These are phyloP conservation scores for Corylus heterophylla DNA, from an alignment of 306 rosid species.

Conservation along the genomic window DNA sequence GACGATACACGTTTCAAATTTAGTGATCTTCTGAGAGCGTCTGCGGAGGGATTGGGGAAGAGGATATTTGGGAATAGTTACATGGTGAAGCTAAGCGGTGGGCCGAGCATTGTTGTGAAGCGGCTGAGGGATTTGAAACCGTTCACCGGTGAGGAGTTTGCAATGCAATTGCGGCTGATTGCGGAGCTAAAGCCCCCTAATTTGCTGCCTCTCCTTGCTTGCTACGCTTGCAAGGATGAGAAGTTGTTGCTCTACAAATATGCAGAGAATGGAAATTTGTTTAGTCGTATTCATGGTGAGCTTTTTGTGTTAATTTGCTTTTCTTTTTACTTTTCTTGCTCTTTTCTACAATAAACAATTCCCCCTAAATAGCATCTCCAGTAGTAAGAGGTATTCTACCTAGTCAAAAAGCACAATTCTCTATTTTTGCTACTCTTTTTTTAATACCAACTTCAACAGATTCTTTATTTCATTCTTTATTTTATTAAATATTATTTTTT, in stretches of 20 bases:
- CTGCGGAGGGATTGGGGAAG: constrained; percentile 79
- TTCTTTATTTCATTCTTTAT: no score
- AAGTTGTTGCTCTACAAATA: constrained; percentile 60
- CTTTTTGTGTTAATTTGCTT: neutral
- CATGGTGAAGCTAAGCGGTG: constrained; percentile 61
- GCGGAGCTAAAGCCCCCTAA: constrained; percentile 55
- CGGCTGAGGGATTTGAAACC: constrained; percentile 76
- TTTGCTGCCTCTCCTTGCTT: constrained; percentile 70
- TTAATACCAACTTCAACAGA: no score
- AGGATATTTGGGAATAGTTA: constrained; percentile 73
- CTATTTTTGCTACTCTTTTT: no score
- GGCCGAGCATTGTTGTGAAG: constrained; percentile 63
- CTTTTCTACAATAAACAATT: neutral
- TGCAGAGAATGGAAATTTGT: constrained; percentile 66
- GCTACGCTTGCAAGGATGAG: constrained; percentile 59
- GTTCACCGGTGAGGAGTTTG: constrained; percentile 51
- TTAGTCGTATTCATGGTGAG: constrained; percentile 62
- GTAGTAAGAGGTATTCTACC: no score
- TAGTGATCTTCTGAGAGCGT: constrained; percentile 69
- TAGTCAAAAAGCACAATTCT: no score
- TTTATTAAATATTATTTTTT: no score
- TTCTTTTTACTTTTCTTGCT: neutral
- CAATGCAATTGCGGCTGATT: constrained; percentile 41
- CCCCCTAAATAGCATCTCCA: no score
- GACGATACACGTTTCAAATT: constrained; percentile 48